Evolutionary conservation across 148 eudicot species (phyloP).

Genomic region (Arbutus unedo): DNA sequence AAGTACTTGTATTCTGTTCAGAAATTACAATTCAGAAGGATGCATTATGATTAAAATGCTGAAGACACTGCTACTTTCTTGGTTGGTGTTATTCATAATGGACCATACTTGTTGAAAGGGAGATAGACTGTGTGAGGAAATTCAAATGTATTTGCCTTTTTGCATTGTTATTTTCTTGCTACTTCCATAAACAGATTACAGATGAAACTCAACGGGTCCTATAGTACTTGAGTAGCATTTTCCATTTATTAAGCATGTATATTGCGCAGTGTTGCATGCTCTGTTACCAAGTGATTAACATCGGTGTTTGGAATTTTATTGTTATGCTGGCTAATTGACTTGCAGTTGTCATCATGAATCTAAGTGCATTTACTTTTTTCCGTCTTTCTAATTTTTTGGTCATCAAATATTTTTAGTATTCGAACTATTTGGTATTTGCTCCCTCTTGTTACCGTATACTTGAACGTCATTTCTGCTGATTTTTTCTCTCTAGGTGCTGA

Average conservation of each 20-base stretch:
- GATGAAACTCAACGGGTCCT: neutral
- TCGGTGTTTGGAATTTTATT: neutral
- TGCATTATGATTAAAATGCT: neutral
- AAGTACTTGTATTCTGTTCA: neutral
- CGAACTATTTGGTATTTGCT: neutral
- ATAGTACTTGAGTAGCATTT: neutral
- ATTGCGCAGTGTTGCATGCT: neutral
- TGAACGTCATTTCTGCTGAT: constrained; percentile 3
- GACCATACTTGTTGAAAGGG: neutral
- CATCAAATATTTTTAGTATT: neutral
- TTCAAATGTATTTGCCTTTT: neutral
- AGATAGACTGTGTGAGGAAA: neutral
- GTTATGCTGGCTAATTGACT: neutral
- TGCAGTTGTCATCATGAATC: neutral
- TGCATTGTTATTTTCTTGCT: neutral
- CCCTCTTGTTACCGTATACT: neutral
- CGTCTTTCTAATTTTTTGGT: neutral
- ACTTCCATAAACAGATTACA: neutral
- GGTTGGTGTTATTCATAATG: neutral
- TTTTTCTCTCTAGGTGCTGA: constrained; percentile 52
- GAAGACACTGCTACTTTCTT: neutral
- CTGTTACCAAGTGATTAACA: neutral
- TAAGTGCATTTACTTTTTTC: neutral
- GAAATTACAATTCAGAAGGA: neutral
- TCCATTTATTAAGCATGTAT: neutral